Evolutionary conservation across 352 stramenopile genomes (phyloP), one percentile per base, ranked within the genome.

Genomic region (Peronospora belbahrii): DNA sequence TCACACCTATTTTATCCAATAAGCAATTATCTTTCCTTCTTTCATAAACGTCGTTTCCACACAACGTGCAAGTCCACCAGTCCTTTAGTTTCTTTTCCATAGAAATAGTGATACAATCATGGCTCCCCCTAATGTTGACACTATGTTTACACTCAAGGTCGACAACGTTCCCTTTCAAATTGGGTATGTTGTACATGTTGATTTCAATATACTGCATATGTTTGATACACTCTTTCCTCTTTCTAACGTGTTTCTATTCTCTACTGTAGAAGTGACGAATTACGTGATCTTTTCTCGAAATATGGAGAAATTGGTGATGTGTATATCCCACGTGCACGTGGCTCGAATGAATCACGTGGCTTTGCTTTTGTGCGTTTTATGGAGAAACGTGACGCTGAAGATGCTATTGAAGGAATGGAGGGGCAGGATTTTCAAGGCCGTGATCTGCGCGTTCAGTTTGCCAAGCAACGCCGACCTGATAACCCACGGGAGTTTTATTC

Each of bases 321-420:
- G 35, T 88, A 91, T 68, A 88, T 91, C 48, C 79, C 80, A 14
- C 78, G 78, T 41, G 73, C 80, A 19, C 74, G 78, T 39, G 58
- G 59, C 34, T 84, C 80, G 32, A 87, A 75, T 46, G 86, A 94
- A 60, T 84, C 77, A 52, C 70, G 70, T 40, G 76, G 76, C 13
- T 93, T 88, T 36, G 82, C 81, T 28, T 96, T 96, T 61, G 85
- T 96, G 32, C 76, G 82, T 8, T 96, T 89, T 57, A 48, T 91
- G 52, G 70, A 93, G 55, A 88, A 90, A 60, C 74, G 83, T 19
- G 85, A 95, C 40, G 85, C 85, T 4, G 85, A 95, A 32, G 82
- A 94, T 52, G 85, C 85, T 19, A 87, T 95, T 42, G 72, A 78
- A 13, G 76, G 44, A 42, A 81, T 85, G 67, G 71, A 90, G 40